Evolutionary conservation across 305 asterid genomes (phyloP), one percentile per base, ranked within the genome.

Genomic region (Fraxinus nigra): DNA sequence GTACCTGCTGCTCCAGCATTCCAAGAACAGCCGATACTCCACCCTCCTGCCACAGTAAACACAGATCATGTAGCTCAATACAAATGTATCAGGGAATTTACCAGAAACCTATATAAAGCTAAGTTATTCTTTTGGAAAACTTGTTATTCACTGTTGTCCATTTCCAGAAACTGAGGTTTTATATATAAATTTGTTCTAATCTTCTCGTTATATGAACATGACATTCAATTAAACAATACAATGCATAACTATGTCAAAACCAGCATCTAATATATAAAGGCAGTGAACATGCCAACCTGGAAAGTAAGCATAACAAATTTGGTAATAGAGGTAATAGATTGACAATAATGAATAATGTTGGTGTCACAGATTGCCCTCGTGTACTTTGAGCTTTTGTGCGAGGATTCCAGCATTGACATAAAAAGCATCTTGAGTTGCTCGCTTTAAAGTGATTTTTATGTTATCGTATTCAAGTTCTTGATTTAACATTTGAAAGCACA

Each of bases 1-100:
- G 99, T 95, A 82, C 99, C 99, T 63, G 99, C 98, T 22, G 98
- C 99, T 85, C 99, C 99, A 82, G 90, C 89, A 94, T 95, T 95
- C 94, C 85, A 82, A 20, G 92, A 91, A 84, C 99, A 95, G 51
- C 98, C 98, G 75, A 85, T 86, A 89, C 99, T 95, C 81, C 82
- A 78, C 75, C 99, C 99, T 86, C 99, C 99, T 95, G 92, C 85
- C 88, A 85, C 75, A 87, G 75, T 84, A 72, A 84, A 83, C 56
- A 80, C 70, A 84, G 74, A 87, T 63, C 81, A 83, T 70, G 73
- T 61, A 80, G 79, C 79, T 76, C 38, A 37, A 37, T 69, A 67
- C 35, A 46, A 40, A 65, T 35, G 70, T 32, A 77, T 70, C 72
- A 18, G 54, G 35, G 56, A 61, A 78, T 76, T 70, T 30, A 48